Conservation (phyloP, 148 eudicot genomes). For the Rhododendron ferrugineum region DNA sequence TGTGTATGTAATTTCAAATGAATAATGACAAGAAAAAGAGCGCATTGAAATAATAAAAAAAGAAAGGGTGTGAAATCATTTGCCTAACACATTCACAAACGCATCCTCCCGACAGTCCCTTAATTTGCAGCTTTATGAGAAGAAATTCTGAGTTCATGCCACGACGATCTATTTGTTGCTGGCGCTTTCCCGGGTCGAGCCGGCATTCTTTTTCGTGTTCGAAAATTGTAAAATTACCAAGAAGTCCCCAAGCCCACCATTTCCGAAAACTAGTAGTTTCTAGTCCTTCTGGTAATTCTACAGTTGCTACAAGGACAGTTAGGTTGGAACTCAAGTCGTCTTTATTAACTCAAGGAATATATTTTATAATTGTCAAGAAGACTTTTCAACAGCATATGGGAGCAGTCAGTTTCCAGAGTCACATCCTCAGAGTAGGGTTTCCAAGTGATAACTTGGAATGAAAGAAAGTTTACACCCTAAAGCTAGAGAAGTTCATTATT, state of each 20-base stretch:
- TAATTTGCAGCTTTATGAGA: no score
- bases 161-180: background rate
- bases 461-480: constrained; percentile 1
- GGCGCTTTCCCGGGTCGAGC: background rate
- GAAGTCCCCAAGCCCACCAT: background rate
- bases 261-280: background rate
- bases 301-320: background rate
- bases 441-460: background rate
- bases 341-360: background rate
- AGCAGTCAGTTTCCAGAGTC: background rate
- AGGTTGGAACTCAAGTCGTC: background rate
- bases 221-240: background rate
- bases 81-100: no score
- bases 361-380: background rate
- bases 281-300: background rate
- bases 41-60: no score
- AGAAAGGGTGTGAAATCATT: no score
- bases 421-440: background rate
- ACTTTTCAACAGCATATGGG: background rate
- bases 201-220: background rate
- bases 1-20: no score
- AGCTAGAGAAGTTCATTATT: background rate
- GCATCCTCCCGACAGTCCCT: no score
- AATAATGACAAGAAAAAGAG: no score
- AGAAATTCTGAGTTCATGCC: background rate